phyloP scores from a whole-genome alignment of 2,329 filamentous ascomycete species.

The Colletotrichum sublineola region DNA sequence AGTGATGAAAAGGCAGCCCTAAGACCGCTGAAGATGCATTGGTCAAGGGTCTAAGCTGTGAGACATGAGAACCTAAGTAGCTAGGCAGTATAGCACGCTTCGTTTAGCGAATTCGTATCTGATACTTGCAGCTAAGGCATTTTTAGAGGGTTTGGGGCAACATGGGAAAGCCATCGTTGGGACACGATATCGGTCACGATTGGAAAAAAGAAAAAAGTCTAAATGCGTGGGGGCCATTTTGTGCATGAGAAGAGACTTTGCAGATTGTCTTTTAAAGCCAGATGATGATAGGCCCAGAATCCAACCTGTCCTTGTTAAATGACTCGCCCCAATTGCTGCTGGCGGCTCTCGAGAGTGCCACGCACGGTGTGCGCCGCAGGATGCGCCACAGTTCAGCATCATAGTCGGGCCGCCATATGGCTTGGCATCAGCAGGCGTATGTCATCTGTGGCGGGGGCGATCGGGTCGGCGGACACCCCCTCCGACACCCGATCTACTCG shows the following conservation, averaged over 20 bases:
- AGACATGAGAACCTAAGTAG: conserved; percentile 24
- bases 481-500: neutral
- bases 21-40: neutral
- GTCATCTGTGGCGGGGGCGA: neutral
- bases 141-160: neutral
- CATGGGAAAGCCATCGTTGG: conserved; percentile 4
- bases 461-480: conserved; percentile 9
- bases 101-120: conserved; percentile 11
- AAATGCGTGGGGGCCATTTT: conserved; percentile 36
- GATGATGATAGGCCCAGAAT: conserved; percentile 20
- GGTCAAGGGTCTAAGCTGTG: no score
- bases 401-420: conserved; percentile 19
- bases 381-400: neutral
- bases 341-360: neutral
- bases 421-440: neutral
- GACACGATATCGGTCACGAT: conserved; percentile 24
- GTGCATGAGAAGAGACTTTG: conserved; percentile 35
- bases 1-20: conserved; percentile 22
- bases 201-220: conserved; percentile 34
- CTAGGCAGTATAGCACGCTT: conserved; percentile 34
- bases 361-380: neutral
- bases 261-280: conserved; percentile 32
- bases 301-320: conserved; percentile 18
- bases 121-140: neutral
- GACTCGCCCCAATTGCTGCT: conserved; percentile 27